These are phyloP conservation scores for Elongisporangium prolatum DNA, from an alignment of 352 stramenopile species.

Conservation along the genomic window DNA sequence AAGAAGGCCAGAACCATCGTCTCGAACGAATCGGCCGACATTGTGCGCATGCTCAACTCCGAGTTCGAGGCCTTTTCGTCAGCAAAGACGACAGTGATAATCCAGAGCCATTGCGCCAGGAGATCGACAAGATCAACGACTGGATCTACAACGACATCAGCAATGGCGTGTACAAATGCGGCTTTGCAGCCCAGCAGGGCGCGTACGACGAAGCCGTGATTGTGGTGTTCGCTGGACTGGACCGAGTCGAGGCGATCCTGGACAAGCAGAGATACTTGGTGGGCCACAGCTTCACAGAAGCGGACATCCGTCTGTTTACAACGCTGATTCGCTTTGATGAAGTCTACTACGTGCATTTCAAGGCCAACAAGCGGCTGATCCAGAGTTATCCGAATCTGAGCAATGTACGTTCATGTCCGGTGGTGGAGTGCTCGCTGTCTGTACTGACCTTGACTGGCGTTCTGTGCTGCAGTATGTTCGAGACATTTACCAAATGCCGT, in stretches of 20 bases:
- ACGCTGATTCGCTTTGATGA: constrained; percentile 94
- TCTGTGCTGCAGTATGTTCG: constrained; percentile 27
- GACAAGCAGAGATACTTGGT: constrained; percentile 64
- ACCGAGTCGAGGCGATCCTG: constrained; percentile 80
- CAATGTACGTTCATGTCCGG: constrained; percentile 39
- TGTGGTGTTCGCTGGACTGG: constrained; percentile 78
- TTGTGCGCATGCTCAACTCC: constrained; percentile 94
- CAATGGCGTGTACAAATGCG: constrained; percentile 87
- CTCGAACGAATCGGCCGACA: constrained; percentile 95
- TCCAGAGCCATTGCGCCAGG: constrained; percentile 60
- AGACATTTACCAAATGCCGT: constrained; percentile 41
- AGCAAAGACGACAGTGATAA: constrained; percentile 68
- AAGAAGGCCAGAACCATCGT: constrained; percentile 93
- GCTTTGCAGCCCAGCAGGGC: constrained; percentile 49
- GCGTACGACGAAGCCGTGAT: constrained; percentile 89
- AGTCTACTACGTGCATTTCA: constrained; percentile 84
- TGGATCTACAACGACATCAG: constrained; percentile 92
- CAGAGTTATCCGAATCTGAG: constrained; percentile 83
- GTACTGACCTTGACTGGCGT: constrained; percentile 3
- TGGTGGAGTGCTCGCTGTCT: too few relatives aligned
- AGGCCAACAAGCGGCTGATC: constrained; percentile 83
- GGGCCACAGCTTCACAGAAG: constrained; percentile 65
- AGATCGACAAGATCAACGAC: constrained; percentile 84
- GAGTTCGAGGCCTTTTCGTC: constrained; percentile 85
- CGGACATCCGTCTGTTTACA: constrained; percentile 90